Evolutionary conservation across 345 rosid species (phyloP), one percentile per base, ranked within the genome.

Genomic region (Isatis tinctoria): DNA sequence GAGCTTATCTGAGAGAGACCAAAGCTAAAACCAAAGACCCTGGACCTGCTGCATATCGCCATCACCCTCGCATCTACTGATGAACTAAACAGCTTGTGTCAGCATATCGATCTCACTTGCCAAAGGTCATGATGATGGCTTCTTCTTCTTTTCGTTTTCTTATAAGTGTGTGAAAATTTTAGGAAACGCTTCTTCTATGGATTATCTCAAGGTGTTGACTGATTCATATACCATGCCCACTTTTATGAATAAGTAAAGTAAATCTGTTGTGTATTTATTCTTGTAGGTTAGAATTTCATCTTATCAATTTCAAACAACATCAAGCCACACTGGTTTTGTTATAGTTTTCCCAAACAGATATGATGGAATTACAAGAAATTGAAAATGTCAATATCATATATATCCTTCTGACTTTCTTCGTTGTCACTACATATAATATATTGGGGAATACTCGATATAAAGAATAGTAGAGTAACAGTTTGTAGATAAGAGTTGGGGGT

Each of bases 1-100:
- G 79, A 32, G 66, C 75, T 20, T 76, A 13, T 63, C 66, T 76
- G 4, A 75, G 79, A 62, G 65, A 43, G 10, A 75, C 69, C 48
- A 60, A 32, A 51, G 59, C 79, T 28, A 68, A 51, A 49, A 6
- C 53, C 36, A 75, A 61, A 69, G 69, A 69, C 37, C 39, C 12
- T 14, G 36, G 32, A 35, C 4, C 49, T 33, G 3, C 57, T 14
- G 9, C n/a, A n/a, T n/a, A n/a, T 22, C 24, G 24, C 51, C 51
- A 13, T 35, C 8, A 10, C 20, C 0, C 27, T 48, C 53, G 53
- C 61, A 27, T 1, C 22, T 22, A 10, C 35, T 40, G 43, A 53
- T 63, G 76, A 41, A 40, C 54, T 39, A 18, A 72, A 9, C 44
- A 43, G 11, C 30, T 69, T 69, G 14, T 18, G 32, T 41, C 2